Evolutionary conservation across 2,329 filamentous ascomycete genomes (phyloP), one percentile per base, ranked within the genome.

Genomic region (Zymoseptoria brevis): DNA sequence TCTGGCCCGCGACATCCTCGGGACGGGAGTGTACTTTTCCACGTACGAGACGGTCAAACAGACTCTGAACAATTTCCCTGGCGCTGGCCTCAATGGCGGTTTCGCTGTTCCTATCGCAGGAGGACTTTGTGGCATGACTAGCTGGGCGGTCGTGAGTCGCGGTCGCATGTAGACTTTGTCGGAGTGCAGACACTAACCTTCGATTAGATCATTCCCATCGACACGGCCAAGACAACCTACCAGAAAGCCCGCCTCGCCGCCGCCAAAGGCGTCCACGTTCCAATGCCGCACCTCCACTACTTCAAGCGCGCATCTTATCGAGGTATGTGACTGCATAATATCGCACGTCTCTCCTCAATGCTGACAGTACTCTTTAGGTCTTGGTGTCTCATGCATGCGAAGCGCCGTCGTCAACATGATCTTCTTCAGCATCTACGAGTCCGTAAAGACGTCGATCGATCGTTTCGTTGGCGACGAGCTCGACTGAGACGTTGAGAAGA

Each of bases 31-130:
- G 59, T 95, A 95, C 73, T 95, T 95, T 71, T 89, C 89, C 76
- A 92, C 90, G 29, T 95, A 95, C 72, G 90, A 95, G 74, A 91
- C 88, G 72, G 84, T 85, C 67, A 95, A 95, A 71, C 89, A 94
- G 72, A 76, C 93, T 22, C 81, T 91, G 63, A 89, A 87, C 19
- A 90, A 89, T 16, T 84, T 88, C 64, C 84, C 87, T 53, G 87
- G 88, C 63, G 82, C 82, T 61, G 85, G 86, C 7, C 85, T 88
- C n/a, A 89, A 87, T 54, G 88, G 88, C 68, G 88, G 89, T n/a
- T 73, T 89, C 57, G 87, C 89, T 16, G 89, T 94, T 30, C 83
- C 92, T 13, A 79, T 87, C 53, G 88, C 90, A 19, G 90, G 90
- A 57, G 90, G 87, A 22, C 77, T 93, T 57, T 94, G 90, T 72